phyloP scores from a whole-genome alignment of 257 asterid species.

The Plectranthus barbatus region DNA sequence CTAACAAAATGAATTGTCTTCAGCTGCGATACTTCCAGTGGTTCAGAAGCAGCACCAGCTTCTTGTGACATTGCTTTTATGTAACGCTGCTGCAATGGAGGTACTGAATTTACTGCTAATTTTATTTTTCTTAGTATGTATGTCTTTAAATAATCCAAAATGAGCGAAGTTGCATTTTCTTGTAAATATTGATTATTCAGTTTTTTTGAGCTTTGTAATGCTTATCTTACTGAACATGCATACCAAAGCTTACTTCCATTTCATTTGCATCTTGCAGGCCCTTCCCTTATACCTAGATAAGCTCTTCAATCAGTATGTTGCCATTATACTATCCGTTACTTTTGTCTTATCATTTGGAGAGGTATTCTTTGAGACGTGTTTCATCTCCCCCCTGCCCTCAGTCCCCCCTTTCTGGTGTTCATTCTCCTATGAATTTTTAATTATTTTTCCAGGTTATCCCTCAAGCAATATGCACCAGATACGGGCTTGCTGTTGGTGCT shows the following conservation, averaged over 20 bases:
- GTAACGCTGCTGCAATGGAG: conserved; percentile 97
- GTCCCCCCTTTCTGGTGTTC: conserved; percentile 5
- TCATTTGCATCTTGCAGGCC: conserved; percentile 57
- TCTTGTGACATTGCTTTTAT: conserved; percentile 87
- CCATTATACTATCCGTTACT: conserved; percentile 89
- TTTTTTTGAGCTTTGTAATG: background rate
- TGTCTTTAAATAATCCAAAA: background rate
- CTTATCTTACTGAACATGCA: background rate
- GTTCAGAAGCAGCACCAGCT: conserved; percentile 98
- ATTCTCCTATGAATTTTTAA: background rate
- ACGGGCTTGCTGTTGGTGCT: conserved; percentile 99
- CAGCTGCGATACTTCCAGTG: conserved; percentile 86
- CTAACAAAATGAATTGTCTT: conserved; percentile 17
- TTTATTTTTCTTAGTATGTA: background rate
- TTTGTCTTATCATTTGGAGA: conserved; percentile 91
- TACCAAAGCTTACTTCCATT: background rate
- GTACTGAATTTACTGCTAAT: conserved; percentile 25
- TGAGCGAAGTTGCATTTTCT: background rate
- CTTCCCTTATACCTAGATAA: conserved; percentile 92
- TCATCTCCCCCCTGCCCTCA: background rate
- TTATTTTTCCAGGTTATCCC: conserved; percentile 68
- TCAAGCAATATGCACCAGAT: conserved; percentile 97
- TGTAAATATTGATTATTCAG: background rate
- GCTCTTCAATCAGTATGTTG: conserved; percentile 86
- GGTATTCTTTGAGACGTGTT: conserved; percentile 31